Evolutionary conservation across 257 asterid species (phyloP), one percentile per base, ranked within the genome.

Genomic region (Nicotiana benthamiana): DNA sequence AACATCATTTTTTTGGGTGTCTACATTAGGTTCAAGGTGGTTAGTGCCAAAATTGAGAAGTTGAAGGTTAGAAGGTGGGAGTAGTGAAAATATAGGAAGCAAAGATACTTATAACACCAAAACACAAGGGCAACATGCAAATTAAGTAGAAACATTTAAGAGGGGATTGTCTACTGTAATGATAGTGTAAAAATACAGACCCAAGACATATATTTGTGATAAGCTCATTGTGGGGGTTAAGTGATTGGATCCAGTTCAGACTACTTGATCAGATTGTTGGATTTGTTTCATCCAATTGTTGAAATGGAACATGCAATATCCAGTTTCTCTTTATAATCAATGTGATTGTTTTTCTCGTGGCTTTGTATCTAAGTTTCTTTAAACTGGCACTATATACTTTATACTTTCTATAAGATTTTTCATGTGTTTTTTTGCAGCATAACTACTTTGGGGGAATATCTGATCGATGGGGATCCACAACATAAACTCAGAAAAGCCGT

Each of bases 371-470:
- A 7, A 15, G 61, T 48, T 13, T 74, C 22, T 24, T 74, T 48
- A 26, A 48, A 48, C 61, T 48, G 61, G 4, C 8, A 40, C 60
- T 22, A 46, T 43, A 43, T 72, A 8, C 60, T 24, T 72, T 22
- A 24, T 30, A 24, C 78, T 46, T 65, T 30, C 75, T 65, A 17
- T 30, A 65, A 65, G 15, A 7, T 32, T 0, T 48, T 48, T 46
- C 51, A 74, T 43, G 52, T 80, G 60, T 48, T 72, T 53, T 72
- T 66, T 20, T 77, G 57, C 82, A 87, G 90, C 17, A 85, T 80
- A 8, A n/a, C 46, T 24, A 75, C 72, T 70, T 80, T 87, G 85
- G 89, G 84, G 2, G 72, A 85, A 82, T 87, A 87, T 80, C 77
- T 87, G 75, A 72, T 80, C 8, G 83, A 77, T 32, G 87, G 87